Percentiles rank a stretch among this genome's conserved stretches.
These are phyloP conservation scores for Amanita jacksonii DNA, from an alignment of 768 basidiomycete species.

Conservation along the genomic window DNA sequence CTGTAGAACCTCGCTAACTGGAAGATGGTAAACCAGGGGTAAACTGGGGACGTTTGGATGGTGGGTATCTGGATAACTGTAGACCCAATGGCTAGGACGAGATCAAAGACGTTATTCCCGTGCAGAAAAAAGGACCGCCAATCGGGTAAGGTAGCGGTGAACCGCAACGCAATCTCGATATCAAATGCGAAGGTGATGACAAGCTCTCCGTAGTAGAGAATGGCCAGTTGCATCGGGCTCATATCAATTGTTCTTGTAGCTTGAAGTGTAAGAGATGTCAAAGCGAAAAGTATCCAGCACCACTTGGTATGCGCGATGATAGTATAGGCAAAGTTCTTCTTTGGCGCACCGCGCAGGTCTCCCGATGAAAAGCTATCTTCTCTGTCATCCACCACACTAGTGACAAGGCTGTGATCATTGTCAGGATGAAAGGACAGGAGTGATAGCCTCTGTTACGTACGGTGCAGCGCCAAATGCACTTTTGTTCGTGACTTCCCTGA, in stretches of 20 bases:
- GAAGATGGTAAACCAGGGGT: constrained; percentile 87
- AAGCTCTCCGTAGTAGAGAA: constrained; percentile 61
- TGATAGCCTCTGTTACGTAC: constrained; percentile 29
- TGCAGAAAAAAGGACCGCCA: constrained; percentile 71
- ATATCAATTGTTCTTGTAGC: constrained; percentile 54
- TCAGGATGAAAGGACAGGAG: background rate
- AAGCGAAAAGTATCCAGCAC: constrained; percentile 70
- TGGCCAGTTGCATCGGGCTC: constrained; percentile 29
- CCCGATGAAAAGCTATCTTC: constrained; percentile 57
- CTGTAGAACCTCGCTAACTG: constrained; percentile 85
- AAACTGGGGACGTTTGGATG: constrained; percentile 52
- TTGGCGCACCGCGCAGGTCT: no score
- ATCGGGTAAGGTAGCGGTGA: constrained; percentile 64
- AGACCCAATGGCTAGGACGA: constrained; percentile 62
- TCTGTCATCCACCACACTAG: constrained; percentile 37
- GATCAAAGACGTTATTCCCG: constrained; percentile 67
- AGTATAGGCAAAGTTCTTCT: constrained; percentile 39
- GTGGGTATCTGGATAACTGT: constrained; percentile 79
- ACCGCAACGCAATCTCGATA: constrained; percentile 73
- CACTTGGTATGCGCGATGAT: constrained; percentile 52
- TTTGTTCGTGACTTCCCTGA: constrained; percentile 75
- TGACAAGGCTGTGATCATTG: constrained; percentile 18
- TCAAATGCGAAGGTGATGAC: constrained; percentile 79
- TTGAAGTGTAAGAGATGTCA: constrained; percentile 63
- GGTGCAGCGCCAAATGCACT: constrained; percentile 86